A percentile compares a stretch with the other conserved stretches of the same genome.
These are phyloP conservation scores for Turnera subulata DNA, from an alignment of 345 rosid species.

Conservation along the genomic window DNA sequence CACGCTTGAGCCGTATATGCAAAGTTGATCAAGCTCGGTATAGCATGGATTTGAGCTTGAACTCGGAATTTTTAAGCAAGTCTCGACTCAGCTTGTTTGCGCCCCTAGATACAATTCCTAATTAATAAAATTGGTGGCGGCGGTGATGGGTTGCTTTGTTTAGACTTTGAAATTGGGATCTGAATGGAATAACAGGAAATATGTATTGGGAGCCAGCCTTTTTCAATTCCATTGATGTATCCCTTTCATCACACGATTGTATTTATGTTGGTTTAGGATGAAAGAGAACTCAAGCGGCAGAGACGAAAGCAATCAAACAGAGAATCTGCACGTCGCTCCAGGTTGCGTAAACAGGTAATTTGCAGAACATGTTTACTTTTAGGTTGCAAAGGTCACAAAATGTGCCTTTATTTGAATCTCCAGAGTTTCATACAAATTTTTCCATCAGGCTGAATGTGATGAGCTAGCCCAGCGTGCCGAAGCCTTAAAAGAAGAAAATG, in stretches of 20 bases:
- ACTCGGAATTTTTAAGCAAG: no score
- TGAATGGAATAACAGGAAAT: neutral
- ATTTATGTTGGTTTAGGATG: constrained; percentile 51
- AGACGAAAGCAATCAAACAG: constrained; percentile 97
- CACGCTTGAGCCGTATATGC: no score
- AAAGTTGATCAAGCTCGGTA: no score
- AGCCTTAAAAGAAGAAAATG: constrained; percentile 75
- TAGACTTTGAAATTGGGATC: no score
- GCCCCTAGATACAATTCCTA: no score
- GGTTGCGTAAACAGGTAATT: constrained; percentile 94
- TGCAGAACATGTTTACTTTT: neutral
- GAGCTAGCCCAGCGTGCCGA: constrained; percentile 92
- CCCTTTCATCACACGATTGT: neutral
- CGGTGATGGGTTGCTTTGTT: no score
- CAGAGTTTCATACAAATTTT: constrained; percentile 17
- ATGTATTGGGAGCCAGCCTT: neutral
- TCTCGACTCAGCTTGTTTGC: no score
- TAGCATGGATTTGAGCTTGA: no score
- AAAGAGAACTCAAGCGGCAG: constrained; percentile 89
- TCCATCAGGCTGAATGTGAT: constrained; percentile 94
- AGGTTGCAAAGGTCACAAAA: neutral
- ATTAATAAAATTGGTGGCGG: no score
- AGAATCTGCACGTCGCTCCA: constrained; percentile 95
- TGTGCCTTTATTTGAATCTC: constrained; percentile 13
- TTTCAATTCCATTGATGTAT: neutral